A percentile compares a stretch with the other conserved stretches of the same genome.
Conservation (phyloP, 169 alveolate species). For the Plasmodium fragile region DNA sequence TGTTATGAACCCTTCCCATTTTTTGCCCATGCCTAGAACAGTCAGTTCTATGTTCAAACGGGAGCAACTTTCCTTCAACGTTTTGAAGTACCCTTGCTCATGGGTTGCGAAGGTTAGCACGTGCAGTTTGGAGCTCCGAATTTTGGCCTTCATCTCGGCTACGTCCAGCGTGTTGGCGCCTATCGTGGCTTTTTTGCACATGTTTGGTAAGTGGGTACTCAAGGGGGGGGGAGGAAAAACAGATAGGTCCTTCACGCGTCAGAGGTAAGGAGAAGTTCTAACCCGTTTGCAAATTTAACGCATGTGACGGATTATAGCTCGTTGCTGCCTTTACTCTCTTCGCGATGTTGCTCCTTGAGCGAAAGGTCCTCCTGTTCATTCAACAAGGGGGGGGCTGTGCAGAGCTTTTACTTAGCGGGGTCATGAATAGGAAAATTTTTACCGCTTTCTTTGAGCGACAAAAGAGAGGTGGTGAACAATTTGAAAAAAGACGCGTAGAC, state of each 20-base stretch:
- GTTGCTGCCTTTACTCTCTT: neutral
- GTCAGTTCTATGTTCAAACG: conserved; percentile 28
- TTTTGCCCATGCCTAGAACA: conserved; percentile 58
- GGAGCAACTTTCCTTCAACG: conserved; percentile 62
- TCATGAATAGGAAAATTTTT: neutral
- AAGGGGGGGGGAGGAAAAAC: neutral
- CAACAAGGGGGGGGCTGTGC: neutral
- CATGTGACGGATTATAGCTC: neutral
- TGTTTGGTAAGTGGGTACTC: neutral
- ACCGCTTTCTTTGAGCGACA: neutral
- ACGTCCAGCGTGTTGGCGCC: neutral
- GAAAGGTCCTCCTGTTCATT: neutral
- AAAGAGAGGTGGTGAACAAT: neutral
- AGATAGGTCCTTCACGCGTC: neutral
- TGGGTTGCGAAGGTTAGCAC: conserved; percentile 70
- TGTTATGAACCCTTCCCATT: conserved; percentile 69
- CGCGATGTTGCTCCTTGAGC: neutral
- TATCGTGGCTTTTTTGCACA: neutral
- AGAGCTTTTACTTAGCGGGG: neutral
- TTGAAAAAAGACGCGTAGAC: neutral
- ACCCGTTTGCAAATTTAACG: conserved; percentile 8
- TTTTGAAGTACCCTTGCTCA: conserved; percentile 67
- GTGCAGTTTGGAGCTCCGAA: conserved; percentile 30
- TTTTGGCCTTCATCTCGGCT: conserved; percentile 14
- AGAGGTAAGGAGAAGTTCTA: neutral